Evolutionary conservation across 768 basidiomycete genomes (phyloP), one percentile per base, ranked within the genome.

Genomic region (Coprinellus aureogranulatus): DNA sequence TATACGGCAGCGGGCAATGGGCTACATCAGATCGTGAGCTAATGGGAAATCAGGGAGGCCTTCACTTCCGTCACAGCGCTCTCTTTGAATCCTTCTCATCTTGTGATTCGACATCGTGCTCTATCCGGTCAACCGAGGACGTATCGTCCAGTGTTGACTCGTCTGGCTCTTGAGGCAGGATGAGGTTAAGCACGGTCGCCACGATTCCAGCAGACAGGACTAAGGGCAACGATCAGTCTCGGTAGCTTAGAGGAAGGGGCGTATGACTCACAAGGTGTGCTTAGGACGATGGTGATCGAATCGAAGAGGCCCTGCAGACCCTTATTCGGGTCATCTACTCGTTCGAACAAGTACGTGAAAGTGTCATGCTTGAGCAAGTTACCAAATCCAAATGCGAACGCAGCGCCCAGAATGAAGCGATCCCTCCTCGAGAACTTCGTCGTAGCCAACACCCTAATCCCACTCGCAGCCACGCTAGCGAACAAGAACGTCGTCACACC

Each of bases 401-500:
- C 86, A 0, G 86, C 86, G 4, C 84, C 84, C 26, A 91, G 81
- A 14, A 91, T 75, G 70, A 89, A 88, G 23, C 87, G 77, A 54
- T 88, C 86, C 8, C 86, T 74, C 1, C 89, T 79, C 20, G 81
- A 82, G 65, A 86, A 90, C 16, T 69, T 63, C 30, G 80, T 72
- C 61, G 81, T 81, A 2, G 83, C 77, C 27, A 94, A 75, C 2
- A 93, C 88, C 23, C 88, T 82, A 27, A 89, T 52, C 30, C 92
- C 90, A 0, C 87, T 88, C 6, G 82, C 80, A 16, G 81, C 79
- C 27, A 93, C 90, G 40, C 79, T 85, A 0, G 89, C 87, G 65
- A 94, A 93, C 10, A 93, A 77, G 79, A 93, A 93, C 2, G 91
- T 92, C 11, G 90, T 94, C 2, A 93, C 90, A 2, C 91, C 90